Base-by-base conservation (phyloP, 345 rosid species). In the Populus pruinosa region DNA sequence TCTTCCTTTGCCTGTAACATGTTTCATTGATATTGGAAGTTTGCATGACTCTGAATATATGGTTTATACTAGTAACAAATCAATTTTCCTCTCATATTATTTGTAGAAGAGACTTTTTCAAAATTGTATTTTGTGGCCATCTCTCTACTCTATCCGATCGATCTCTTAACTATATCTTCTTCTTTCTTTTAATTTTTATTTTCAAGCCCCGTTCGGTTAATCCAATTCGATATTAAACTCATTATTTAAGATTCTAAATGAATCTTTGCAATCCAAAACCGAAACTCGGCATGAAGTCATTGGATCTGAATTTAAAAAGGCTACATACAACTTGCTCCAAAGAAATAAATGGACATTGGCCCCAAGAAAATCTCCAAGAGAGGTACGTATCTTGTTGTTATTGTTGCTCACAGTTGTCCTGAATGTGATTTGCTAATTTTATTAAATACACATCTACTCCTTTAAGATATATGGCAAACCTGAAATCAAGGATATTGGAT, bases 301-400 rank as follows among this genome's bases (percentile, higher is more conserved):
- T 77, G 70, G 80, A 77, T 77, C 75, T 77, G 70, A 77, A 71
- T 33, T 71, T 69, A 62, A n/a, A 27, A 55, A 39, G 47, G 49
- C 12, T 23, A 56, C 62, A 35, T 39, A 10, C 67, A 55, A 69
- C 39, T 76, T 56, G 67, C 55, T 29, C 70, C 65, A 38, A 21
- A 49, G 31, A 72, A 64, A 43, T 5, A 75, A 53, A 65, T 8
- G 63, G 47, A 56, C 62, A 73, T 56, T 61, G 39, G 21, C 41
- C 43, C 47, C 75, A 39, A 43, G 70, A 70, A 59, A 33, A 61
- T 25, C 29, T 59, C n/a, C 31, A 7, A n/a, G 50, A 27, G 76
- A 31, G 23, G 27, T 44, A n/a, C 12, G 25, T 16, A 14, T 35
- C 64, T 72, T 64, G 31, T 49, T 49, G 7, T 33, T 35, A 9